A percentile compares a stretch with the other conserved stretches of the same genome.
Conservation (phyloP, 371 early-diverging fungal genomes). For the Chytridium lagenaria region DNA sequence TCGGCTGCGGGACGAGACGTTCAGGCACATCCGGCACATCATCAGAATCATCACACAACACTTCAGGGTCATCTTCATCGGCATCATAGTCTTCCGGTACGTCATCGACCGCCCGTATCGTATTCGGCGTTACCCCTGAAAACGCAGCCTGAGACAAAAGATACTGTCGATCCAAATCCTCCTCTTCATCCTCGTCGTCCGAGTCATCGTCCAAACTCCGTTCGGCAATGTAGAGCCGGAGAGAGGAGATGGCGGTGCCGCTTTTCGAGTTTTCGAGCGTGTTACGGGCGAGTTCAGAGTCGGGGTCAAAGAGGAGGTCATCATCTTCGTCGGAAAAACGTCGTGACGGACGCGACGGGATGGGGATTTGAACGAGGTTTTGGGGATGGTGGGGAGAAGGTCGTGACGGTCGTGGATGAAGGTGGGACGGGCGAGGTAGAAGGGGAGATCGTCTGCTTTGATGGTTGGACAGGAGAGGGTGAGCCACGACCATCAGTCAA, state of each 20-base stretch:
- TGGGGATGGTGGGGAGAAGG: not conserved
- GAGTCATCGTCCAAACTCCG: not conserved
- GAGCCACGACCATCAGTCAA: not conserved
- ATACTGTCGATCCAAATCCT: not conserved
- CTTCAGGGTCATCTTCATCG: not conserved
- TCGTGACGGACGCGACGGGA: not conserved
- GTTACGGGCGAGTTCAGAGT: conserved; percentile 7
- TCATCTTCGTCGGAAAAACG: not conserved
- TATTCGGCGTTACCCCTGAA: not conserved
- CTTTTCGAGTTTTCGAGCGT: conserved; percentile 9
- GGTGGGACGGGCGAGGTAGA: no score
- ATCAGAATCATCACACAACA: not conserved
- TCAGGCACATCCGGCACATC: not conserved
- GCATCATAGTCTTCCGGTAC: not conserved
- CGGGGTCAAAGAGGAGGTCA: not conserved
- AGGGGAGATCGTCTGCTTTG: not conserved
- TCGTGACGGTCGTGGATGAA: not conserved
- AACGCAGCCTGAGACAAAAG: not conserved
- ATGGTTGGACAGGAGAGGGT: not conserved
- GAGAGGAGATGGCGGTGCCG: not conserved
- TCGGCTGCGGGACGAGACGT: not conserved
- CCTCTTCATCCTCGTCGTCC: conserved; percentile 1
- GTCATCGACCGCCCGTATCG: not conserved
- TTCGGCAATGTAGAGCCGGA: conserved; percentile 4
- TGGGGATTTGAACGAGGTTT: not conserved